A percentile compares a stretch with the other conserved stretches of the same genome.
These are phyloP conservation scores for Eucalyptus viminalis DNA, from an alignment of 345 rosid genomes.

Conservation along the genomic window DNA sequence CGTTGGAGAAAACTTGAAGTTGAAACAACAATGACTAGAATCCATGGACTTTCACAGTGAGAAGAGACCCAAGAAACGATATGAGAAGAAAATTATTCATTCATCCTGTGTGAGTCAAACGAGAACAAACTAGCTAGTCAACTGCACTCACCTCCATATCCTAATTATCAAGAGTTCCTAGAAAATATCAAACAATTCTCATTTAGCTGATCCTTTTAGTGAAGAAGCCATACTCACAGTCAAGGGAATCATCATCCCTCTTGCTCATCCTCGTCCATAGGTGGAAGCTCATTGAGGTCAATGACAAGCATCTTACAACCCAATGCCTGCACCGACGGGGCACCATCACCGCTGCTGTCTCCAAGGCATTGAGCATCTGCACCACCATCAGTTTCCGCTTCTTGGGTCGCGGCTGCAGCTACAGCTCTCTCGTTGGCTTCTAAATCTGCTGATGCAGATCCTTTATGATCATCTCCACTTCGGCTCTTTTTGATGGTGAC, in stretches of 20 bases:
- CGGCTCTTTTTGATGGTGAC: not conserved
- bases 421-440: not conserved
- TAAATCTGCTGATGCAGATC: not conserved
- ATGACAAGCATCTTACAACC: not conserved
- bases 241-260: not conserved
- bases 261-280: not conserved
- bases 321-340: not conserved
- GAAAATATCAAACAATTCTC: not conserved
- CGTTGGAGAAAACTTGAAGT: not conserved
- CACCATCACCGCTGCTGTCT: not conserved
- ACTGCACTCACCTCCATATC: not conserved
- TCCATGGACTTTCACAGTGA: not conserved
- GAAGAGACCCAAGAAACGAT: not conserved
- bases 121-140: not conserved
- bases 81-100: not conserved
- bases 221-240: not conserved
- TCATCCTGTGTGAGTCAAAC: not conserved
- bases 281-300: slow-evolving; percentile 11
- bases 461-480: not conserved
- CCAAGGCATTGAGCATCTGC: not conserved
- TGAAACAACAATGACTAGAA: not conserved
- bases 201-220: not conserved
- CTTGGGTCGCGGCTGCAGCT: not conserved
- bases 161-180: not conserved
- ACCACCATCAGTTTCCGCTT: not conserved